These are phyloP conservation scores for Lactarius hengduanensis DNA, from an alignment of 768 basidiomycete genomes.

Conservation along the genomic window DNA sequence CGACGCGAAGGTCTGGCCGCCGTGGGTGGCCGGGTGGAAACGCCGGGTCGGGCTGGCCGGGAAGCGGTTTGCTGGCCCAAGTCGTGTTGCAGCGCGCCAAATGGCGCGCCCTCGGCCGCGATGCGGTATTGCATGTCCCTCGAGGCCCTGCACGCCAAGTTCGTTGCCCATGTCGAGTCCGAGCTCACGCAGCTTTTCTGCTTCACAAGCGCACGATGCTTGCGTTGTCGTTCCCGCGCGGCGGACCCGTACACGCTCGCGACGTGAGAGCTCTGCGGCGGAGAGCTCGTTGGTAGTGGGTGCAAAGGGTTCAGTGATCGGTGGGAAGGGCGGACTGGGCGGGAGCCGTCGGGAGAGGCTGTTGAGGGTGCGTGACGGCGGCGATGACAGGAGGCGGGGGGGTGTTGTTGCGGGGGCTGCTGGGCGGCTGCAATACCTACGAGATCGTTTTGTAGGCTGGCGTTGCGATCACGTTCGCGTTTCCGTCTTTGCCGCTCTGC, in stretches of 20 bases:
- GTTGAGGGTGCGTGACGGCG: slow-evolving; percentile 24
- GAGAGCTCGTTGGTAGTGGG: slow-evolving; percentile 41
- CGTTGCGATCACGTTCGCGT: slow-evolving; percentile 64
- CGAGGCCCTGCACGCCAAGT: slow-evolving; percentile 50
- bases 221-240: slow-evolving; percentile 78
- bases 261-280: slow-evolving; percentile 63
- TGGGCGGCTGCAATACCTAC: slow-evolving; percentile 32
- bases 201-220: slow-evolving; percentile 77
- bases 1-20: slow-evolving; percentile 79
- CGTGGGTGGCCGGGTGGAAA: slow-evolving; percentile 57
- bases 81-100: slow-evolving; percentile 35
- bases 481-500: slow-evolving; percentile 83
- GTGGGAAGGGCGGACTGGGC: slow-evolving; percentile 4
- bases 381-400: slow-evolving; percentile 18
- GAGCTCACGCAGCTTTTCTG: slow-evolving; percentile 80
- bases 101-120: slow-evolving; percentile 43
- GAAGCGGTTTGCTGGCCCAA: slow-evolving; percentile 37
- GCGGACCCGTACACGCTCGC: slow-evolving; percentile 71
- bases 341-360: slow-evolving; percentile 20
- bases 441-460: slow-evolving; percentile 33
- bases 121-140: slow-evolving; percentile 69
- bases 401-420: slow-evolving; percentile 28
- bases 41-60: slow-evolving; percentile 50
- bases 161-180: slow-evolving; percentile 81
- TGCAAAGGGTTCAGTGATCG: slow-evolving; percentile 42